A percentile compares a stretch with the other conserved stretches of the same genome.
Conservation (phyloP, 1,284 basidiomycete genomes). For the Peniophora sp. region DNA sequence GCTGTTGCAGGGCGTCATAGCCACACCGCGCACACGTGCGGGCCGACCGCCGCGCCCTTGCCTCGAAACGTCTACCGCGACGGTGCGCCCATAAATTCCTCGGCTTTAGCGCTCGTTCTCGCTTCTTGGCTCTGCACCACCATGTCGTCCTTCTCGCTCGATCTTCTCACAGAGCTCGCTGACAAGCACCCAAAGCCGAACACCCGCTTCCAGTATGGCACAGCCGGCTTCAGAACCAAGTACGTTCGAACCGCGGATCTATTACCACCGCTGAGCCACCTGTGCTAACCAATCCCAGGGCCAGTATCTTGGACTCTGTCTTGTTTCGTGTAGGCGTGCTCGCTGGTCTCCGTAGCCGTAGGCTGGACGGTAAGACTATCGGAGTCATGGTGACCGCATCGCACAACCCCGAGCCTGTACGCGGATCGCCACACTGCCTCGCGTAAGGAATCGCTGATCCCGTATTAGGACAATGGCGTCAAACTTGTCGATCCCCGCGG, state of each 20-base stretch:
- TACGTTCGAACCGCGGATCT: slow-evolving; percentile 34
- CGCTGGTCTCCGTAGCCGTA: slow-evolving; percentile 87
- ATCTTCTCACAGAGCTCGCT: slow-evolving; percentile 39
- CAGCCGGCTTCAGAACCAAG: slow-evolving; percentile 92
- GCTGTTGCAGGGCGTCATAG: background rate
- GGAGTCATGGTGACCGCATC: slow-evolving; percentile 99
- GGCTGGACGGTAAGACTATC: slow-evolving; percentile 82
- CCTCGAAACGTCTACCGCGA: background rate
- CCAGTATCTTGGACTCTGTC: slow-evolving; percentile 80
- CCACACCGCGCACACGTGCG: background rate
- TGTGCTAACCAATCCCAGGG: slow-evolving; percentile 37
- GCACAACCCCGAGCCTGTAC: slow-evolving; percentile 92
- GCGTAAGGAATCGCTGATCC: slow-evolving; percentile 2
- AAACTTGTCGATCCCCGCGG: slow-evolving; percentile 96
- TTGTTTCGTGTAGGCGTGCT: slow-evolving; percentile 91
- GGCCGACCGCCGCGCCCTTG: background rate
- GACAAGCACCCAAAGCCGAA: slow-evolving; percentile 62
- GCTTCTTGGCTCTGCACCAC: slow-evolving; percentile 5
- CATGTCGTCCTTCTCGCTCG: slow-evolving; percentile 35
- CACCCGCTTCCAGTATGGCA: slow-evolving; percentile 81
- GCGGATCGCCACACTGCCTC: slow-evolving; percentile 13
- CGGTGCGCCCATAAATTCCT: background rate
- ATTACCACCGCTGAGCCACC: background rate
- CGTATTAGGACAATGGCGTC: slow-evolving; percentile 88
- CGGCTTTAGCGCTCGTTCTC: background rate